Conservation (phyloP, 2,329 filamentous ascomycete species). For the Geosmithia morbida region DNA sequence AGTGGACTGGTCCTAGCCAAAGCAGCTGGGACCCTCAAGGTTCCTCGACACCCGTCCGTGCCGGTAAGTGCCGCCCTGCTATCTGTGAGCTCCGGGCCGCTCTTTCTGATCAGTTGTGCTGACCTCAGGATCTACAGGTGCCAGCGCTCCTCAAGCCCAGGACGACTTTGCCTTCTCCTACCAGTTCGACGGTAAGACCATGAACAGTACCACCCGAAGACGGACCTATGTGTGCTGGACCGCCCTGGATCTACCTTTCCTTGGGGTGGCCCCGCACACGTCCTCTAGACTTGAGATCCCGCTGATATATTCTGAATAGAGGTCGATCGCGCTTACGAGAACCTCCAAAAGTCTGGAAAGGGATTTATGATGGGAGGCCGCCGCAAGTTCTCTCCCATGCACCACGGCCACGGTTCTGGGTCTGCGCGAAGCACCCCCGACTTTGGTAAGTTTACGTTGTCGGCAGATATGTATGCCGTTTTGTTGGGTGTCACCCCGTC, state of each 20-base stretch:
- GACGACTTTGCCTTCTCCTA: slow-evolving; percentile 74
- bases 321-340: slow-evolving; percentile 91
- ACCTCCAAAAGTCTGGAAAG: slow-evolving; percentile 93
- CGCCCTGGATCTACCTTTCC: no score
- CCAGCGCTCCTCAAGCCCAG: slow-evolving; percentile 58
- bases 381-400: slow-evolving; percentile 54
- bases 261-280: no score
- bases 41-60: slow-evolving; percentile 22
- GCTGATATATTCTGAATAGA: slow-evolving; percentile 35
- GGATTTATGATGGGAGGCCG: slow-evolving; percentile 62
- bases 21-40: slow-evolving; percentile 33
- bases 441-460: slow-evolving; percentile 10
- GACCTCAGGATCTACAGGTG: slow-evolving; percentile 32
- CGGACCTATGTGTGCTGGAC: no score
- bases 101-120: slow-evolving; percentile 1
- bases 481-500: not conserved
- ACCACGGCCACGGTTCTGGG: slow-evolving; percentile 2
- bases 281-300: not conserved
- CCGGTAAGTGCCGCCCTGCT: slow-evolving; percentile 14
- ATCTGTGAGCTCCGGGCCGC: no score
- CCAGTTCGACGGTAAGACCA: slow-evolving; percentile 71
- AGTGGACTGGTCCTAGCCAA: slow-evolving; percentile 17
- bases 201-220: not conserved
- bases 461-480: not conserved
- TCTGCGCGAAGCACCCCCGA: slow-evolving; percentile 7